Percentiles rank a stretch among this genome's conserved stretches.
These are phyloP conservation scores for Didymellaceae sp. DNA, from an alignment of 2,329 filamentous ascomycete genomes.

Conservation along the genomic window DNA sequence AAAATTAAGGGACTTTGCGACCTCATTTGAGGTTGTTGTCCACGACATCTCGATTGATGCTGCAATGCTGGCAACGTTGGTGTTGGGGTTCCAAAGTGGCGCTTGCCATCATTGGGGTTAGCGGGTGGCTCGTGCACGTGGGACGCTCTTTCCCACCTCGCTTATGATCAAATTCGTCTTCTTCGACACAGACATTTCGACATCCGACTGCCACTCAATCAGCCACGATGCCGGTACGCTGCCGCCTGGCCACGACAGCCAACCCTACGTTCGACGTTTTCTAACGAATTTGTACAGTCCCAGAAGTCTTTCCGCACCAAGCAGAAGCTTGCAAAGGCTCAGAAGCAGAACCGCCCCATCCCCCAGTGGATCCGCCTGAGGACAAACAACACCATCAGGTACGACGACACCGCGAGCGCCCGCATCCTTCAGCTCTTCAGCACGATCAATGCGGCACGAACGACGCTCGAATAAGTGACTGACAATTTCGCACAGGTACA, in stretches of 20 bases:
- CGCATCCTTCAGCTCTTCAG: slow-evolving; percentile 5
- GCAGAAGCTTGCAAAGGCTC: slow-evolving; percentile 99
- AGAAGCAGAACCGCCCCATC: slow-evolving; percentile 99
- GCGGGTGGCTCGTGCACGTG: neutral
- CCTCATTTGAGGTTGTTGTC: no score
- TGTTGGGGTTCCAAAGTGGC: slow-evolving; percentile 2
- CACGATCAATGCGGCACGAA: neutral
- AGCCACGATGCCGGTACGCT: slow-evolving; percentile 51
- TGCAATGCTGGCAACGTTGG: neutral
- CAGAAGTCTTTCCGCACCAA: slow-evolving; percentile 99
- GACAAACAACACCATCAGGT: slow-evolving; percentile 99
- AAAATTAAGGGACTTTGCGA: no score
- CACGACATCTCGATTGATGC: no score
- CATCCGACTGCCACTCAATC: slow-evolving; percentile 43
- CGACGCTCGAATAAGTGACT: slow-evolving; percentile 13
- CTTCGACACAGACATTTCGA: slow-evolving; percentile 29
- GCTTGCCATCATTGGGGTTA: neutral
- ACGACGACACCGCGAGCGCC: slow-evolving; percentile 47
- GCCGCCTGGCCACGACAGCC: slow-evolving; percentile 15
- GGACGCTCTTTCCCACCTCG: neutral
- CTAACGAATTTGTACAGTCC: slow-evolving; percentile 66
- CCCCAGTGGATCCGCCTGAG: slow-evolving; percentile 99
- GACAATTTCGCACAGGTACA: slow-evolving; percentile 74
- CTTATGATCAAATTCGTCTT: slow-evolving; percentile 11
- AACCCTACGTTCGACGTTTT: slow-evolving; percentile 14